Conservation (phyloP, 169 alveolate genomes). For the Eimeria praecox region DNA sequence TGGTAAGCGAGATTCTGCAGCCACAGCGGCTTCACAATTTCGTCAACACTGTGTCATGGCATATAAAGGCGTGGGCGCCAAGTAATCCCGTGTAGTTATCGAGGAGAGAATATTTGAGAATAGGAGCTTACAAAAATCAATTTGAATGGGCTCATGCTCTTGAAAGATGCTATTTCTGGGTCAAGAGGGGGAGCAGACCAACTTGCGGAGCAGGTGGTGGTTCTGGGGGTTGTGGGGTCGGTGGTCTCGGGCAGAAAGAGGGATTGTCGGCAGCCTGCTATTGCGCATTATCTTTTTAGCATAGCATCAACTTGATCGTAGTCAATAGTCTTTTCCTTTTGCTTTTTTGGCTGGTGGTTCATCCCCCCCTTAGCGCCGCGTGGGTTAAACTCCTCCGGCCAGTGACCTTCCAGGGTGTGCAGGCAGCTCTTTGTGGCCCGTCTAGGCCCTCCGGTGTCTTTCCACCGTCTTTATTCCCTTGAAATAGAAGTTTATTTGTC, state of each 20-base stretch:
- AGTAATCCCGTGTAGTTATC: neutral
- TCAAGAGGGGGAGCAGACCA: neutral
- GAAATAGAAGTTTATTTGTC: neutral
- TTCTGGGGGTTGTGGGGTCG: slow-evolving; percentile 69
- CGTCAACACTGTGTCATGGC: neutral
- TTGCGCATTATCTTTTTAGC: neutral
- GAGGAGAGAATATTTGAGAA: neutral
- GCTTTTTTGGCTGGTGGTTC: slow-evolving; percentile 6
- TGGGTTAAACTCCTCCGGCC: neutral
- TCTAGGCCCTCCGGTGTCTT: neutral
- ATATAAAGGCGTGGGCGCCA: neutral
- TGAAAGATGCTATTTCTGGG: neutral
- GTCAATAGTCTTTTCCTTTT: neutral
- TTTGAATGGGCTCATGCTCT: neutral
- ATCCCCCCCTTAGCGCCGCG: neutral
- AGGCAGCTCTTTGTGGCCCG: neutral
- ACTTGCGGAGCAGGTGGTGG: slow-evolving; percentile 7
- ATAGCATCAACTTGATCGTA: neutral
- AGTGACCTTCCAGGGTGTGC: slow-evolving; percentile 20
- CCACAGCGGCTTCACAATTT: neutral
- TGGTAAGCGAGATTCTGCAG: neutral
- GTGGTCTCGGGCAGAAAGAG: slow-evolving; percentile 40
- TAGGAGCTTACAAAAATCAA: neutral
- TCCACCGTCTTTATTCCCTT: neutral
- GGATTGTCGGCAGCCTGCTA: neutral